These are phyloP conservation scores for Tuber umbilicatum DNA, from an alignment of 495 filamentous ascomycete genomes.

Conservation along the genomic window DNA sequence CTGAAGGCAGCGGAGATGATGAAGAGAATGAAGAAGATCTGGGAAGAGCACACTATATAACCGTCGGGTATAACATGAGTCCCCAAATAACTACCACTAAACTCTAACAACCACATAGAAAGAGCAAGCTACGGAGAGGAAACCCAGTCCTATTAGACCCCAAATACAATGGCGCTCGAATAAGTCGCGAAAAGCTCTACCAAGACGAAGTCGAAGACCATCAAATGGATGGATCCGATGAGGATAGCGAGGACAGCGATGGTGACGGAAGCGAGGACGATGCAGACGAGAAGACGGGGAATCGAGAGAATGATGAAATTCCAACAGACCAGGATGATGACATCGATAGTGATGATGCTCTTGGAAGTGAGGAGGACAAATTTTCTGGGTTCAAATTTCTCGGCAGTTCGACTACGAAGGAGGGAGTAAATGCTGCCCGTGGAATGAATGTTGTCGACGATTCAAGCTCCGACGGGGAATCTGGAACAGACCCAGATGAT, in stretches of 20 bases:
- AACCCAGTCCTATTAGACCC: slow-evolving; percentile 62
- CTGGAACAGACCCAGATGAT: slow-evolving; percentile 34
- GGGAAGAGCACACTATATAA: slow-evolving; percentile 74
- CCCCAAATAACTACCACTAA: slow-evolving; percentile 20
- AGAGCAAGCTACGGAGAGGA: slow-evolving; percentile 75
- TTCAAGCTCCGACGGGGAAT: slow-evolving; percentile 19
- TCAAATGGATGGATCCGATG: slow-evolving; percentile 45
- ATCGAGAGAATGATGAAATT: slow-evolving; percentile 42
- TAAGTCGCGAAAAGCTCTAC: slow-evolving; percentile 66
- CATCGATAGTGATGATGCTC: slow-evolving; percentile 58
- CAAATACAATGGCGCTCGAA: slow-evolving; percentile 69
- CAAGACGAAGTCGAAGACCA: slow-evolving; percentile 42
- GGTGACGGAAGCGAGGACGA: slow-evolving; percentile 23
- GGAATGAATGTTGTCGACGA: slow-evolving; percentile 34
- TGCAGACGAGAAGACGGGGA: slow-evolving; percentile 21
- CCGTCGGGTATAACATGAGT: slow-evolving; percentile 57
- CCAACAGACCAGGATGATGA: slow-evolving; percentile 50
- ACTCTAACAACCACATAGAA: slow-evolving; percentile 47
- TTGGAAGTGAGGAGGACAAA: slow-evolving; percentile 57
- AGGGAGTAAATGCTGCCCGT: slow-evolving; percentile 45
- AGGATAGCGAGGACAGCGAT: slow-evolving; percentile 44
- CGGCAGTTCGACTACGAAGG: slow-evolving; percentile 48
- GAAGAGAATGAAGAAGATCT: slow-evolving; percentile 47
- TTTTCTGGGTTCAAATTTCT: slow-evolving; percentile 52
- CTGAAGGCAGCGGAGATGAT: slow-evolving; percentile 39